Evolutionary conservation across 257 asterid species (phyloP).

Genomic region (Rubia yunnanensis): DNA sequence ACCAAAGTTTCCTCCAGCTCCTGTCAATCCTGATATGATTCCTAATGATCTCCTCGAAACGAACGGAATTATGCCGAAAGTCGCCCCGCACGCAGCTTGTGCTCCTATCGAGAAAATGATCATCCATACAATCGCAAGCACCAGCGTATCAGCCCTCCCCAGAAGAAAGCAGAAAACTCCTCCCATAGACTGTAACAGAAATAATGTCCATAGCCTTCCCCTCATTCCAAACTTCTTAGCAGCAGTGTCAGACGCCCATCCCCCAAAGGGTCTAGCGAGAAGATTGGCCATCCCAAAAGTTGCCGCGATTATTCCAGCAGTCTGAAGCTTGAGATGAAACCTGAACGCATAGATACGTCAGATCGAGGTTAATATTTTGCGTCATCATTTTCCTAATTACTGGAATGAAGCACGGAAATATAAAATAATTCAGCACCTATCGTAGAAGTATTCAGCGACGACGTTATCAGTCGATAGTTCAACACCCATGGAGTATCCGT

Average conservation of each 20-base stretch:
- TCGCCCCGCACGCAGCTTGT: conserved; percentile 46
- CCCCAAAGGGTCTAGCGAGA: conserved; percentile 50
- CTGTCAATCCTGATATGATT: conserved; percentile 32
- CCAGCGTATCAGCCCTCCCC: conserved; percentile 35
- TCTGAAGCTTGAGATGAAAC: conserved; percentile 42
- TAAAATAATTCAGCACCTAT: conserved; percentile 17
- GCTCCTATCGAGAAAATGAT: conserved; percentile 53
- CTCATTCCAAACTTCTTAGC: conserved; percentile 53
- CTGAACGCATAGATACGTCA: conserved; percentile 10
- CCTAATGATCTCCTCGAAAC: conserved; percentile 41
- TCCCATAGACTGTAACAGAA: conserved; percentile 50
- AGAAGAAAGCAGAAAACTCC: conserved; percentile 45
- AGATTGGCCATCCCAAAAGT: conserved; percentile 54
- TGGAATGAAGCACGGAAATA: neutral
- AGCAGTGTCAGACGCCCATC: conserved; percentile 37
- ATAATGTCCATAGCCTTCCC: conserved; percentile 54
- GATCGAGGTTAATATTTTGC: neutral
- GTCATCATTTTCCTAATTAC: too few species aligned
- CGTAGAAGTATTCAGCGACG: conserved; percentile 52
- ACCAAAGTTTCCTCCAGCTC: conserved; percentile 43
- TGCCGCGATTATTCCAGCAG: conserved; percentile 54
- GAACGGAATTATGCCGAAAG: conserved; percentile 38
- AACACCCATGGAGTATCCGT: conserved; percentile 71
- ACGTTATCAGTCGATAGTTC: conserved; percentile 53
- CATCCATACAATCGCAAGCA: conserved; percentile 35